Base-by-base conservation (phyloP, 1,284 basidiomycete species). In the Apiotrichum montevideense region DNA sequence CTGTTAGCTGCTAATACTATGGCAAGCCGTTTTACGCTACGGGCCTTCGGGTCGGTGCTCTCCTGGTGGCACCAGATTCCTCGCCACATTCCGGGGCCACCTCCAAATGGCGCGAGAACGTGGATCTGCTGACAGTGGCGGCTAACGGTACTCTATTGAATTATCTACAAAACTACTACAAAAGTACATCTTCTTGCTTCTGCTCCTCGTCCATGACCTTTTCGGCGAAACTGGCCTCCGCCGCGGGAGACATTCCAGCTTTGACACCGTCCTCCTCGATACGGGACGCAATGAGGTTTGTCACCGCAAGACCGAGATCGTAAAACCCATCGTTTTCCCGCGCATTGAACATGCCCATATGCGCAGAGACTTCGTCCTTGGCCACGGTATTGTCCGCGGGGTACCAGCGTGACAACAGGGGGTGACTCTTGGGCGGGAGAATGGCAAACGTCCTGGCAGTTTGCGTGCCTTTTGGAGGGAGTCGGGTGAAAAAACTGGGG, bases 311-410 rank as follows among this genome's bases (percentile, higher is more conserved):
- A 0, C 91, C 93, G 3, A 97, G 79, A 61, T 85, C 84, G 71
- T 94, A 94, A 74, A 93, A 96, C 15, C 88, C 88, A 63, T 93
- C 88, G 66, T 95, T 95, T n/a, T 83, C 85, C 62, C 80, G 81
- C 5, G 83, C 81, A 60, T 83, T 82, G 74, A 97, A 97, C 87
- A 97, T 95, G 43, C 85, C 85, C 46, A 85, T 88, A 69, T 97
- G 93, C 10, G 90, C 93, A 59, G 87, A 80, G 15, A 95, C 79
- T 74, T 96, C 92, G 70, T 95, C 88, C 15, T 79, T 65, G 0
- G 87, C 87, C 34, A 85, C 69, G 2, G 78, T 81, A 65, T 93
- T 94, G 35, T 77, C 78, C 3, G 83, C 81, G 29, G 84, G 81
- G 13, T 80, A 60, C 70, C 89, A 92, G 65, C 84, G 79, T 4